Conservation (phyloP, 148 eudicot species). For the Camellia granthamiana region DNA sequence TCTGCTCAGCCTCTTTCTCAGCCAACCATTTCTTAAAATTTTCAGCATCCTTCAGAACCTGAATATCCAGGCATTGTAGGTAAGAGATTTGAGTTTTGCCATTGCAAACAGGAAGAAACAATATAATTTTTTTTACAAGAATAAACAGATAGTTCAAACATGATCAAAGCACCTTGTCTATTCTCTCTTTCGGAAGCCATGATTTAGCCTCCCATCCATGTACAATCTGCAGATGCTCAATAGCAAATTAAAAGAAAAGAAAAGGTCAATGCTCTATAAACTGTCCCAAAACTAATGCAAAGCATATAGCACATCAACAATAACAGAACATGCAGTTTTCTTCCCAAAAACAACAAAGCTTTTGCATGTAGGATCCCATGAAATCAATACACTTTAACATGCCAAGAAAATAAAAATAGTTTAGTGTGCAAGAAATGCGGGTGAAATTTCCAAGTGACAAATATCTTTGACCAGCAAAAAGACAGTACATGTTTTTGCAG, state of each 20-base stretch:
- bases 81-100: background rate
- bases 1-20: constrained; percentile 78
- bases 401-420: background rate
- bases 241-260: constrained; percentile 8
- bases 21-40: constrained; percentile 72
- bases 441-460: no score
- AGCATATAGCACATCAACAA: background rate
- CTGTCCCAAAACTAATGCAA: background rate
- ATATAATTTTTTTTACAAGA: background rate
- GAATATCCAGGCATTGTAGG: constrained; percentile 10
- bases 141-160: constrained; percentile 3
- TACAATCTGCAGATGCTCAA: constrained; percentile 48
- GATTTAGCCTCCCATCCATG: constrained; percentile 77
- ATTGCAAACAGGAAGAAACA: background rate
- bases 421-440: no score
- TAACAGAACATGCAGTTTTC: background rate
- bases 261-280: background rate
- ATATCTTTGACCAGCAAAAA: no score
- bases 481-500: no score
- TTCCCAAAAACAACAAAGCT: no score
- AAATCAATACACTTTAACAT: background rate
- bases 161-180: constrained; percentile 58
- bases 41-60: constrained; percentile 72
- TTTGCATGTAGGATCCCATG: no score
- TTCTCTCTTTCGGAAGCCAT: constrained; percentile 83